phyloP scores from a whole-genome alignment of 2,329 filamentous ascomycete genomes.

The Sporothrix inflata region DNA sequence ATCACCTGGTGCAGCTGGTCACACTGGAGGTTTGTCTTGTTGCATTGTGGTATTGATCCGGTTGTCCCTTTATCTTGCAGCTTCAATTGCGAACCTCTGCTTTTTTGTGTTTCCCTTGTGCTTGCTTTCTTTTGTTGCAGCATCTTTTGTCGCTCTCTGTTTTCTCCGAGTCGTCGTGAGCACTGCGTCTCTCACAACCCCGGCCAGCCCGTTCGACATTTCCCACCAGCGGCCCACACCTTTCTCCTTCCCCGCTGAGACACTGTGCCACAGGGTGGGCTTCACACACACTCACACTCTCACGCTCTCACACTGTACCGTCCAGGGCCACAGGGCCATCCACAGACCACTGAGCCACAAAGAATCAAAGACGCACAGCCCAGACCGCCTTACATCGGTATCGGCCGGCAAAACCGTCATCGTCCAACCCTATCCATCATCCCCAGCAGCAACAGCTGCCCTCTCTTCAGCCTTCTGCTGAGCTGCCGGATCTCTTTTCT shows the following conservation, averaged over 20 bases:
- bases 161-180: slow-evolving; percentile 15
- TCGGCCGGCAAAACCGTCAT: slow-evolving; percentile 24
- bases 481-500: neutral
- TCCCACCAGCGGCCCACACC: slow-evolving; percentile 9
- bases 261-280: slow-evolving; percentile 11
- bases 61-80: neutral
- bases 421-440: slow-evolving; percentile 18
- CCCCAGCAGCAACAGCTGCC: neutral
- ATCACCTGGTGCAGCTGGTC: slow-evolving; percentile 11
- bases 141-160: neutral
- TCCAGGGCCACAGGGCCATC: slow-evolving; percentile 13
- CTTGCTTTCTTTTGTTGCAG: neutral
- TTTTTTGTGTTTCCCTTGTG: neutral
- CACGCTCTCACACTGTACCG: neutral
- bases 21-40: neutral
- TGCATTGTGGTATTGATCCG: neutral
- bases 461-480: neutral
- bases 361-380: slow-evolving; percentile 2
- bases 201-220: slow-evolving; percentile 12
- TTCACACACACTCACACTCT: slow-evolving; percentile 7
- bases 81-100: neutral
- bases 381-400: slow-evolving; percentile 27
- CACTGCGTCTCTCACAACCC: neutral
- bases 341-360: neutral
- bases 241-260: slow-evolving; percentile 7